A percentile compares a stretch with the other conserved stretches of the same genome.
phyloP scores from a whole-genome alignment of 805 yeast genomes.

The Candida ortonii region DNA sequence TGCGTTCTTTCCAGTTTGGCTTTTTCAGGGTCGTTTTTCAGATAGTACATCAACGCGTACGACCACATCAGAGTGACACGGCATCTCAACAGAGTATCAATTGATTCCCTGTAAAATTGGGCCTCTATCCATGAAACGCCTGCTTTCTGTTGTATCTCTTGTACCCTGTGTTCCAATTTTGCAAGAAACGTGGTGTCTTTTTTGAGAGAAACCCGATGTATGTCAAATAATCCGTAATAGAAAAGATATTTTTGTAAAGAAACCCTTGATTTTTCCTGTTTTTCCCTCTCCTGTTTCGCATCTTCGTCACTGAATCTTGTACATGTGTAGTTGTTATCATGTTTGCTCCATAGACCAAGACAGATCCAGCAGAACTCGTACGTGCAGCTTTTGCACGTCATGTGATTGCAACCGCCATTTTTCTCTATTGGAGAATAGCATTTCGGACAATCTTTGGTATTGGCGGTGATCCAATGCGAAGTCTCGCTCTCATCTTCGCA shows the following conservation, averaged over 20 bases:
- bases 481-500: slow-evolving; percentile 88
- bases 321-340: slow-evolving; percentile 67
- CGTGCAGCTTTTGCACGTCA: slow-evolving; percentile 78
- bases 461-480: slow-evolving; percentile 77
- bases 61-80: slow-evolving; percentile 87
- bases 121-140: slow-evolving; percentile 84
- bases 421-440: slow-evolving; percentile 82
- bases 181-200: slow-evolving; percentile 64
- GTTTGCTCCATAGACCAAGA: slow-evolving; percentile 68
- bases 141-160: slow-evolving; percentile 57
- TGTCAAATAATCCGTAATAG: slow-evolving; percentile 68
- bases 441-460: slow-evolving; percentile 84
- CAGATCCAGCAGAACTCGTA: slow-evolving; percentile 95
- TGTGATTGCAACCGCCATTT: slow-evolving; percentile 96
- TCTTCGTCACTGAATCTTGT: slow-evolving; percentile 45
- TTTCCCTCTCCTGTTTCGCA: slow-evolving; percentile 36
- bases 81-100: slow-evolving; percentile 60
- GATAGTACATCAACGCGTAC: slow-evolving; percentile 73
- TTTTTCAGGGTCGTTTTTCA: slow-evolving; percentile 48
- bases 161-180: slow-evolving; percentile 63
- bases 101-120: slow-evolving; percentile 75
- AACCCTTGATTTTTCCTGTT: slow-evolving; percentile 41
- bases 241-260: slow-evolving; percentile 66
- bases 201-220: slow-evolving; percentile 73
- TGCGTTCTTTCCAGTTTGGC: slow-evolving; percentile 53